Conservation (phyloP, 1,284 basidiomycete species). For the Cryptococcus sp. region DNA sequence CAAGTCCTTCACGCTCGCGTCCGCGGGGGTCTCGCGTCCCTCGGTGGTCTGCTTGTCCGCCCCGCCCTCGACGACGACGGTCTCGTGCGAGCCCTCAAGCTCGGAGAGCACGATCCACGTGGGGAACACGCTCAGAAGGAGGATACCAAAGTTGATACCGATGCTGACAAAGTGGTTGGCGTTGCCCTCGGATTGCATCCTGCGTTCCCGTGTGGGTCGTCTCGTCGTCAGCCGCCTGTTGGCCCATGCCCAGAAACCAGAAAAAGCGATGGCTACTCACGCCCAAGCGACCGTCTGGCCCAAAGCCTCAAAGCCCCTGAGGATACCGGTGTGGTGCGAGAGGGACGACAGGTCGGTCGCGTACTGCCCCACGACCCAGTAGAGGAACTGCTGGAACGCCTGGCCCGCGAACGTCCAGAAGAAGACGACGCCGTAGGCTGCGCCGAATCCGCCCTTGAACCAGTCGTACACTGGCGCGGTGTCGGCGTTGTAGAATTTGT, state of each 20-base stretch:
- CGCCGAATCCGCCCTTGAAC: slow-evolving; percentile 24
- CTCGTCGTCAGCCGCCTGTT: too few species aligned
- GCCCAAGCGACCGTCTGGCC: slow-evolving; percentile 35
- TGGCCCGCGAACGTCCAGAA: slow-evolving; percentile 30
- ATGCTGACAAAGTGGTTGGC: slow-evolving; percentile 31
- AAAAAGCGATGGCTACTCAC: too few species aligned
- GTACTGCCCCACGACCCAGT: slow-evolving; percentile 32
- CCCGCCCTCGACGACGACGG: slow-evolving; percentile 4
- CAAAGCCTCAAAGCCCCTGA: slow-evolving; percentile 27
- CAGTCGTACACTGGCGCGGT: slow-evolving; percentile 24
- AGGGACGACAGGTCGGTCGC: slow-evolving; percentile 22
- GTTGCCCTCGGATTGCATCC: slow-evolving; percentile 27
- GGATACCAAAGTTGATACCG: slow-evolving; percentile 30
- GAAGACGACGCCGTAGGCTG: slow-evolving; percentile 27
- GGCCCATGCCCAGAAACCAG: too few species aligned
- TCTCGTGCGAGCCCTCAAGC: slow-evolving; percentile 23
- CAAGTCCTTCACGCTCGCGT: background rate
- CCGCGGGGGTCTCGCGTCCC: slow-evolving; percentile 69
- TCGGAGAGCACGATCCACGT: slow-evolving; percentile 27
- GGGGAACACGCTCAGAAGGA: slow-evolving; percentile 18
- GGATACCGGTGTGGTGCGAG: slow-evolving; percentile 25
- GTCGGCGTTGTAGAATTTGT: slow-evolving; percentile 20
- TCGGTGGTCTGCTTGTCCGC: slow-evolving; percentile 59
- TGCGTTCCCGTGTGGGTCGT: background rate
- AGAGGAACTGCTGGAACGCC: slow-evolving; percentile 31